Evolutionary conservation across 768 basidiomycete genomes (phyloP), one percentile per base, ranked within the genome.

Genomic region (Termitomyces sp.): DNA sequence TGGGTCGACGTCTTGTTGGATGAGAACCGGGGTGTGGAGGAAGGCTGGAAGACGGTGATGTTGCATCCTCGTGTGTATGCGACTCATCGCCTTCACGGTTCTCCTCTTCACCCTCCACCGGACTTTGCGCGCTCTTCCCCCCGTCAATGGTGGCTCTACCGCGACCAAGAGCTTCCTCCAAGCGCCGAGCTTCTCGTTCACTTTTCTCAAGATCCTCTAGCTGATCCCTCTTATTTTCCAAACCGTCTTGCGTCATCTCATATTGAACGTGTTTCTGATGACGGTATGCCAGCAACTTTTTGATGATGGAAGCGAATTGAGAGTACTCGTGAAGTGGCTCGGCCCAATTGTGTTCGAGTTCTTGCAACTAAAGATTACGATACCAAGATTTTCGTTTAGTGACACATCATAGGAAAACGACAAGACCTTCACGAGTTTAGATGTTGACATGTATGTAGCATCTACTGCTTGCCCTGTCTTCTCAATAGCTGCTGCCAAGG

Each of bases 241-340:
- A 76, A 24, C 78, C 77, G 66, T 98, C 95, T 69, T 96, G 90
- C 3, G 97, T 96, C 82, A 97, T 90, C 71, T 99, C 97, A 65
- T 88, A 95, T 68, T 99, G 97, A 8, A 94, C 89, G 59, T 99
- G 94, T 71, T 98, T 98, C 72, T 95, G 93, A 67, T 98, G 96
- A 42, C 97, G 90, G 72, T 95, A 99, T 0, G 85, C 84, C 45
- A 99, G 84, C 34, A 98, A 75, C 65, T 90, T 90, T 78, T 93
- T 95, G 74, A 99, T 98, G 65, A 98, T 95, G 19, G 79, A 76
- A 12, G 90, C 92, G 67, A 98, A 99, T 70, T 98, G 97, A 52
- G 87, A 74, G 70, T 98, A 98, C 67, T 98, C 95, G 62, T 96
- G 91, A 47, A 98, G 72, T 8, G 97, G 97, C 66, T 99, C 97